Evolutionary conservation across 2,329 filamentous ascomycete species (phyloP).

Genomic region (Aspergillus pseudotamarii): DNA sequence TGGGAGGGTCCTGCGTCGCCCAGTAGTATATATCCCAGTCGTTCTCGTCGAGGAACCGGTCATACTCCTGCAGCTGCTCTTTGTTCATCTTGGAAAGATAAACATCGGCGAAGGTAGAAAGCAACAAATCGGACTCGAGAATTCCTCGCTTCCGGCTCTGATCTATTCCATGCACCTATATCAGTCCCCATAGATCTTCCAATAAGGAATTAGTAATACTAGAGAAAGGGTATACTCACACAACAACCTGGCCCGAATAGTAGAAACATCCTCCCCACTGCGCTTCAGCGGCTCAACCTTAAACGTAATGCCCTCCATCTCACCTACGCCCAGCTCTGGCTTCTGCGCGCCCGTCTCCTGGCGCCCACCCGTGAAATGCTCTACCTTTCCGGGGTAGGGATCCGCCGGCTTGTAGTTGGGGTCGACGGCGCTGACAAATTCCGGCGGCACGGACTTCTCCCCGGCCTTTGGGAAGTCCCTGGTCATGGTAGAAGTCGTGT

Average conservation of each 20-base stretch:
- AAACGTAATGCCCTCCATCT: conserved; percentile 84
- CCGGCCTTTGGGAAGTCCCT: too few relatives aligned
- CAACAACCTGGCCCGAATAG: conserved; percentile 84
- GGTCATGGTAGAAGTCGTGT: too few relatives aligned
- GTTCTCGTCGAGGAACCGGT: conserved; percentile 94
- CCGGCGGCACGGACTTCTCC: too few relatives aligned
- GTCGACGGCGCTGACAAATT: too few relatives aligned
- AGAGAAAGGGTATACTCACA: conserved; percentile 45
- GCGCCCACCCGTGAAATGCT: conserved; percentile 67
- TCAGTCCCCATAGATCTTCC: not conserved
- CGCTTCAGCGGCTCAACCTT: conserved; percentile 87
- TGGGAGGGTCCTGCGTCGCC: conserved; percentile 78
- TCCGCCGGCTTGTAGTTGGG: conserved; percentile 53
- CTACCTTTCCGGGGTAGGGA: conserved; percentile 63
- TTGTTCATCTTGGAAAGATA: conserved; percentile 75
- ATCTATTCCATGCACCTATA: conserved; percentile 58
- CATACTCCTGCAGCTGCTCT: conserved; percentile 78
- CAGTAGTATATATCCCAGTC: conserved; percentile 99
- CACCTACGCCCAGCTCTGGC: conserved; percentile 76
- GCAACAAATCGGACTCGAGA: conserved; percentile 91
- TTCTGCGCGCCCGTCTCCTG: conserved; percentile 57
- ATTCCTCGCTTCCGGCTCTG: conserved; percentile 96
- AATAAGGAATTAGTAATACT: not conserved
- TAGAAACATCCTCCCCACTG: conserved; percentile 78
- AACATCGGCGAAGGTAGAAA: conserved; percentile 88